phyloP scores from a whole-genome alignment of 2,329 filamentous ascomycete genomes.

The Trichoderma sp. region DNA sequence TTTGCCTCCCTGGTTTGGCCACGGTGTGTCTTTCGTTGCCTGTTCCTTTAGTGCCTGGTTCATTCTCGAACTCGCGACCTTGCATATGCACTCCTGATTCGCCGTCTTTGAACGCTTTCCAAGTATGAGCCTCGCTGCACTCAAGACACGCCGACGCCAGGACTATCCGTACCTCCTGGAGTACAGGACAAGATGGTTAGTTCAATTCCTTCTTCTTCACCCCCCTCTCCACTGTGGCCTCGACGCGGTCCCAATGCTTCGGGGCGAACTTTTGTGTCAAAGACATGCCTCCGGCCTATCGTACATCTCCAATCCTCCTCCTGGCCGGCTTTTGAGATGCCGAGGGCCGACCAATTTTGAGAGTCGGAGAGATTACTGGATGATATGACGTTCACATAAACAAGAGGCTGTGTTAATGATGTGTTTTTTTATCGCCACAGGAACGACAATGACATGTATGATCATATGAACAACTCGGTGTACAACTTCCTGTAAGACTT shows the following conservation, averaged over 20 bases:
- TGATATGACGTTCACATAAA: background rate
- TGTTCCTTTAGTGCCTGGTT: background rate
- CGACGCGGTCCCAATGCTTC: background rate
- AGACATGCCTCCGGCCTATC: background rate
- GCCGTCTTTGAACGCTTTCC: slow-evolving; percentile 7
- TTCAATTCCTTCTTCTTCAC: background rate
- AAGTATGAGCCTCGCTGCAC: slow-evolving; percentile 26
- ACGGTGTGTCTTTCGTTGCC: background rate
- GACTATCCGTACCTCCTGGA: slow-evolving; percentile 80
- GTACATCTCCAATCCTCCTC: background rate
- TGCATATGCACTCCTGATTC: background rate
- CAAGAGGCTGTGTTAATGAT: slow-evolving; percentile 4
- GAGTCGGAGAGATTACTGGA: background rate
- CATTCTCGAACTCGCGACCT: background rate
- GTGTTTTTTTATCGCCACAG: slow-evolving; percentile 41
- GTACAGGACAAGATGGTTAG: slow-evolving; percentile 82
- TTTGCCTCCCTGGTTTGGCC: background rate
- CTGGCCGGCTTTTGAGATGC: background rate
- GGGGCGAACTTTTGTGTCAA: background rate
- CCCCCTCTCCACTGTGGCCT: background rate
- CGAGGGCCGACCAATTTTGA: background rate
- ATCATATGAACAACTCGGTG: slow-evolving; percentile 87
- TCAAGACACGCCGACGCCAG: slow-evolving; percentile 61
- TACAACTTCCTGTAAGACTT: slow-evolving; percentile 69
- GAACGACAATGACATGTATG: slow-evolving; percentile 93